phyloP scores from a whole-genome alignment of 1,284 basidiomycete genomes.

The Laetiporus sulphureus region DNA sequence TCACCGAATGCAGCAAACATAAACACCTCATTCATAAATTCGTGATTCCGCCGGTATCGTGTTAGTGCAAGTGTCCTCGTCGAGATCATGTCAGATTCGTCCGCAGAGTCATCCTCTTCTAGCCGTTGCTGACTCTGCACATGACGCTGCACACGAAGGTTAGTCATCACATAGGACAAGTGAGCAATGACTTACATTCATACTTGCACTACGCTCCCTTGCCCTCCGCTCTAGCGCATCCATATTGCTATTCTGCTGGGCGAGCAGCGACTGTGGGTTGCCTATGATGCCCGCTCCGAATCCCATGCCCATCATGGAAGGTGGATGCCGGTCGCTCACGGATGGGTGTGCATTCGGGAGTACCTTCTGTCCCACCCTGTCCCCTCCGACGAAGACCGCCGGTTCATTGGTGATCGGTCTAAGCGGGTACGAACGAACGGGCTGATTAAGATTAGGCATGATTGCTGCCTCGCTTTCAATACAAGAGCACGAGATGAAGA shows the following conservation, averaged over 20 bases:
- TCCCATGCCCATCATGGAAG: conserved; percentile 9
- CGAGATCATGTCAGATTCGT: conserved; percentile 67
- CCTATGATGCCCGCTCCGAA: conserved; percentile 14
- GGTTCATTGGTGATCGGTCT: conserved; percentile 59
- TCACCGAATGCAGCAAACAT: conserved; percentile 60
- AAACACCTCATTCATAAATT: conserved; percentile 77
- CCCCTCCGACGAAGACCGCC: conserved; percentile 58
- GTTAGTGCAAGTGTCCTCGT: conserved; percentile 63
- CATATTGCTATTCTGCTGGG: conserved; percentile 64
- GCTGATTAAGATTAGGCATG: conserved; percentile 47
- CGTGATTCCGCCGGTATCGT: conserved; percentile 73
- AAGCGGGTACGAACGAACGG: conserved; percentile 63
- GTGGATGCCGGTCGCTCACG: conserved; percentile 6
- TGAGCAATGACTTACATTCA: no score
- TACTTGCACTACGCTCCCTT: conserved; percentile 27
- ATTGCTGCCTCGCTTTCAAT: no score
- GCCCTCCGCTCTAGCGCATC: conserved; percentile 55
- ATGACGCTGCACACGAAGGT: conserved; percentile 12
- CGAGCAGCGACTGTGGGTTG: conserved; percentile 56
- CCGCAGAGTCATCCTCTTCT: conserved; percentile 65
- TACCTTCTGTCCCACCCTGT: conserved; percentile 60
- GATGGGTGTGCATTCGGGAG: conserved; percentile 25
- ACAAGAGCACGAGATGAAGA: neutral
- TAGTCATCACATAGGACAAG: no score
- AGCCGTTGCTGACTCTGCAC: conserved; percentile 32